phyloP scores from a whole-genome alignment of 1,284 basidiomycete species.

The Tylopilus sp. region DNA sequence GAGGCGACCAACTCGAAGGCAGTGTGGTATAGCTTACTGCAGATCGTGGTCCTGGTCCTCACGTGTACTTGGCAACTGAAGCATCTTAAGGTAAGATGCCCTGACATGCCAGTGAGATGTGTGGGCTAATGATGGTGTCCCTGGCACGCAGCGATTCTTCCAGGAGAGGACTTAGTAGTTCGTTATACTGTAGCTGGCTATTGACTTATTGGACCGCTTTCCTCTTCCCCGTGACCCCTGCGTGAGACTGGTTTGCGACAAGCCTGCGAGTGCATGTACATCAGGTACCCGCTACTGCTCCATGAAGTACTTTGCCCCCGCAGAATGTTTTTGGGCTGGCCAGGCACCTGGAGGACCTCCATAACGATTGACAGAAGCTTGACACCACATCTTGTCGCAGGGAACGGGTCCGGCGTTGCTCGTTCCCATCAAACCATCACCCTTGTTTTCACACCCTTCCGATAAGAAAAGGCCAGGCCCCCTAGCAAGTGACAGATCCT shows the following conservation, averaged over 20 bases:
- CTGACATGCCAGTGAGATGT: neutral
- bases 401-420: neutral
- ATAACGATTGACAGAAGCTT: slow-evolving; percentile 10
- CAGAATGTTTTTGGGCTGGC: neutral
- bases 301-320: neutral
- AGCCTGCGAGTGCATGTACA: neutral
- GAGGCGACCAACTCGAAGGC: slow-evolving; percentile 87
- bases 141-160: slow-evolving; percentile 68
- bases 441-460: neutral
- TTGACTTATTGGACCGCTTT: slow-evolving; percentile 10
- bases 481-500: neutral
- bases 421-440: slow-evolving; percentile 1
- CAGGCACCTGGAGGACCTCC: neutral
- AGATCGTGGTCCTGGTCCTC: slow-evolving; percentile 79
- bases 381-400: slow-evolving; percentile 11
- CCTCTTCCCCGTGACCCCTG: neutral
- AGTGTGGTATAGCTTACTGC: slow-evolving; percentile 89
- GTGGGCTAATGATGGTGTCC: slow-evolving; percentile 9
- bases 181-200: slow-evolving; percentile 28
- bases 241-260: neutral
- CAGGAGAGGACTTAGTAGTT: slow-evolving; percentile 82
- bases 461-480: slow-evolving; percentile 15
- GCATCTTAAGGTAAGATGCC: slow-evolving; percentile 74
- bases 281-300: slow-evolving; percentile 6
- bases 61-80: slow-evolving; percentile 93